Evolutionary conservation across 768 basidiomycete species (phyloP), one percentile per base, ranked within the genome.

Genomic region (Saitozyma podzolica): DNA sequence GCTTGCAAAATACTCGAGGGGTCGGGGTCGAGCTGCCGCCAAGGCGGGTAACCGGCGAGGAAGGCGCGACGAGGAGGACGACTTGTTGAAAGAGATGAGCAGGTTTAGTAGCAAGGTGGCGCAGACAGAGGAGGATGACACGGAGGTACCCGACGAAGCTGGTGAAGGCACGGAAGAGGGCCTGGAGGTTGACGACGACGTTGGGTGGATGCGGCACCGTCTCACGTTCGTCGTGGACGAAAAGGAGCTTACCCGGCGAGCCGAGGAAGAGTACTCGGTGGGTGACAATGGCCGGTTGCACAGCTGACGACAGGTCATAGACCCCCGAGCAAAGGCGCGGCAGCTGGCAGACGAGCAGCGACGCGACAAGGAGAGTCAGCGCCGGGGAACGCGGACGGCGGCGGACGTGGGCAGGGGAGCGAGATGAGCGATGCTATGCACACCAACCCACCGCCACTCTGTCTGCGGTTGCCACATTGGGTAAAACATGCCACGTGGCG

Each of bases 1-100:
- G 75, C 83, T 92, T 39, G 85, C 89, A 6, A 90, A 88, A 75
- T 95, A 95, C 74, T 76, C 87, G 39, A 88, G 88, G 64, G 70
- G 84, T 83, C 5, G 84, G 84, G 20, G 88, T 85, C 11, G 64
- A 17, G 87, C 85, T 66, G 84, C 82, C 68, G 16, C n/a, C 1
- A 81, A 82, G 65, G 83, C 83, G 70, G 59, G 51, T 2, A 70
- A 61, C 37, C 86, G 84, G 71, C 89, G 92, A 65, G 91, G 92
- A 69, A 83, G 64, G 54, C 65, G 68, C 59, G 78, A 76, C 29
- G 78, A 79, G 51, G 78, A 79, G 54, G 78, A 79, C 41, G 73
- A 76, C 58, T 17, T 79, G 47, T 50, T 79, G 39, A 62, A 67
- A 40, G 74, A 76, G 39, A 59, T 79, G 67, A 63, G 66, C 20